These are phyloP conservation scores for Metarhizium robertsii DNA, from an alignment of 2,329 filamentous ascomycete species.

Conservation along the genomic window DNA sequence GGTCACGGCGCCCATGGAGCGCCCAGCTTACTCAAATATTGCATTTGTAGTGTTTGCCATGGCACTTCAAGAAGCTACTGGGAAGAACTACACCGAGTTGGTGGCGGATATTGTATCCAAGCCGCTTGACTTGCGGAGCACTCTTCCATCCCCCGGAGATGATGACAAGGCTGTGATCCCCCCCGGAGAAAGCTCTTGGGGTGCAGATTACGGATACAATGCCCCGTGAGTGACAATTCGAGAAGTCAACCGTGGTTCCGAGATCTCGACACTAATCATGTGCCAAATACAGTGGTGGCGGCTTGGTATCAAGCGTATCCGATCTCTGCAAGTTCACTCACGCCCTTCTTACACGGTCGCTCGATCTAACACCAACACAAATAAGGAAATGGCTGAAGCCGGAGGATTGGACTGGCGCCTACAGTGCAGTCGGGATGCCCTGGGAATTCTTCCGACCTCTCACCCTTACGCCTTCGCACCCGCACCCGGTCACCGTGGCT, in stretches of 20 bases:
- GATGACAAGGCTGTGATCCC: conserved; percentile 22
- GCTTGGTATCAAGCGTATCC: neutral
- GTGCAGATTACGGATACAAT: conserved; percentile 22
- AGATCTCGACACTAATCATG: neutral
- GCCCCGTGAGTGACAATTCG: conserved; percentile 18
- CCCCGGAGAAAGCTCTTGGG: conserved; percentile 22
- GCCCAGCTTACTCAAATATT: conserved; percentile 31
- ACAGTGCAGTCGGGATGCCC: conserved; percentile 24
- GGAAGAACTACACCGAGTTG: conserved; percentile 18
- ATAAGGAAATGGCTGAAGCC: conserved; percentile 27
- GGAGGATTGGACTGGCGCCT: conserved; percentile 17
- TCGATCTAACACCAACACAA: conserved; percentile 15
- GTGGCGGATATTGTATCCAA: conserved; percentile 12
- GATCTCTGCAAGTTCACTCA: conserved; percentile 19
- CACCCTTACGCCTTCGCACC: conserved; percentile 16
- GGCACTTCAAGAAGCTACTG: conserved; percentile 21
- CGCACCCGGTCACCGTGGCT: conserved; percentile 22
- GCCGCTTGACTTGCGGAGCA: conserved; percentile 11
- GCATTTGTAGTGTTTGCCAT: conserved; percentile 27
- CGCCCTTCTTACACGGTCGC: conserved; percentile 17
- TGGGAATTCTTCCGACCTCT: conserved; percentile 26
- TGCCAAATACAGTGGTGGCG: conserved; percentile 4
- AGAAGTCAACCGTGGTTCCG: no score
- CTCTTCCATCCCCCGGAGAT: conserved; percentile 19
- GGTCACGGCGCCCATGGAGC: conserved; percentile 18